Conservation (phyloP, 1,284 basidiomycete genomes). For the Cryptococcus wingfieldii region DNA sequence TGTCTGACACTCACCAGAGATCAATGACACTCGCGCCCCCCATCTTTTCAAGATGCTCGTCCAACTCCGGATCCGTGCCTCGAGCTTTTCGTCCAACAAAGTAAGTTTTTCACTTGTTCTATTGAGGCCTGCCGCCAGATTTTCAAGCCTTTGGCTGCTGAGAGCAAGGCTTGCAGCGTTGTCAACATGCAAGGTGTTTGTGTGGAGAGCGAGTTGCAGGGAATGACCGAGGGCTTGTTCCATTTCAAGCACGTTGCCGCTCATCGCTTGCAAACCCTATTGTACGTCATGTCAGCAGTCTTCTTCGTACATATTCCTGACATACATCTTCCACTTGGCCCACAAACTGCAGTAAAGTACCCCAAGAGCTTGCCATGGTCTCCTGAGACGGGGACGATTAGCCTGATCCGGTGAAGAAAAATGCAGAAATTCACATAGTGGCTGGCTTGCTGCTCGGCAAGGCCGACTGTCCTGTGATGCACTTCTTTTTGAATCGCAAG, state of each 20-base stretch:
- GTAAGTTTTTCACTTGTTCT: background rate
- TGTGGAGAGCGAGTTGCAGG: background rate
- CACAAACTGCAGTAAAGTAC: background rate
- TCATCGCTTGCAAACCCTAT: background rate
- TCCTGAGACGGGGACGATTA: background rate
- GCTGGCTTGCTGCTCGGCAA: constrained; percentile 1
- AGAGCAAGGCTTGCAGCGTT: background rate
- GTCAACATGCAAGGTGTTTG: background rate
- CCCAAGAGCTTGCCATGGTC: background rate
- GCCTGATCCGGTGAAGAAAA: background rate
- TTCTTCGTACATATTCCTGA: too few species aligned
- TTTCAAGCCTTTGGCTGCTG: background rate
- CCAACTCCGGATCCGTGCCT: background rate
- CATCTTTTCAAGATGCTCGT: background rate
- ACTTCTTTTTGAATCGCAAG: too few species aligned
- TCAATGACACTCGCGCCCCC: background rate
- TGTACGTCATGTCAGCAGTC: background rate
- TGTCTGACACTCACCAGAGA: constrained; percentile 2
- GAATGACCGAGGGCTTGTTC: background rate
- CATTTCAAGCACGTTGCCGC: background rate
- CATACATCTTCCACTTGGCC: background rate
- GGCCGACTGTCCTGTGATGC: background rate
- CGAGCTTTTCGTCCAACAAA: background rate
- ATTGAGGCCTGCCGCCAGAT: background rate
- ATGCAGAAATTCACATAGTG: background rate